A percentile compares a stretch with the other conserved stretches of the same genome.
These are phyloP conservation scores for Tinospora cordifolia DNA, from an alignment of 164 flowering plant species.

Conservation along the genomic window DNA sequence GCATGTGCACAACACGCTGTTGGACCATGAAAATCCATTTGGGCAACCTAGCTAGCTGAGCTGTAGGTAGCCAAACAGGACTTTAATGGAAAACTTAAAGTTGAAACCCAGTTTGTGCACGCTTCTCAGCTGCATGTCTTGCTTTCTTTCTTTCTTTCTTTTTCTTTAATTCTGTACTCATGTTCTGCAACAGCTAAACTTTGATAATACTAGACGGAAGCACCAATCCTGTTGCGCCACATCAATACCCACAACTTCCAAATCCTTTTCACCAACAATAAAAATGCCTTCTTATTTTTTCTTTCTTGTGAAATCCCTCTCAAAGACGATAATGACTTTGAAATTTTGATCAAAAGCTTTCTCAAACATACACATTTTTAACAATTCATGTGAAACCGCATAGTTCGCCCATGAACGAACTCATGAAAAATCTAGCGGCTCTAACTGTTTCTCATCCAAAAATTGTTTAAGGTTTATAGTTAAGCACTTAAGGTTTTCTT, in stretches of 20 bases:
- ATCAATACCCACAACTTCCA: neutral
- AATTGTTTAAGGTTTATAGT: too few species aligned
- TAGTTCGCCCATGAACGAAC: neutral
- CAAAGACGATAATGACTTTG: neutral
- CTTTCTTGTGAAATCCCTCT: neutral
- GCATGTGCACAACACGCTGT: neutral
- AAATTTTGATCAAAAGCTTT: neutral
- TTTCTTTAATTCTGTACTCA: too few species aligned
- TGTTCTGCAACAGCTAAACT: neutral
- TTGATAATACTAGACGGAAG: neutral
- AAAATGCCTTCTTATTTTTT: neutral
- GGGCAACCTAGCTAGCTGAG: neutral
- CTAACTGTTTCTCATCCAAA: too few species aligned
- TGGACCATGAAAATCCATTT: neutral
- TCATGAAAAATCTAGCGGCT: neutral
- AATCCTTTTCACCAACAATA: neutral
- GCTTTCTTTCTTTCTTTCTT: too few species aligned
- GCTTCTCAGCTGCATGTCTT: neutral
- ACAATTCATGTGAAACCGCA: neutral
- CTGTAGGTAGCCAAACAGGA: neutral
- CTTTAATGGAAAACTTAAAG: neutral
- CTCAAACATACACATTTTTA: neutral
- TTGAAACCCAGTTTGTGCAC: neutral
- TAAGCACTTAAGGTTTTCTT: too few species aligned
- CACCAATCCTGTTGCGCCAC: neutral